Conservation (phyloP, 352 stramenopile genomes). For the Saprolegnia diclina region DNA sequence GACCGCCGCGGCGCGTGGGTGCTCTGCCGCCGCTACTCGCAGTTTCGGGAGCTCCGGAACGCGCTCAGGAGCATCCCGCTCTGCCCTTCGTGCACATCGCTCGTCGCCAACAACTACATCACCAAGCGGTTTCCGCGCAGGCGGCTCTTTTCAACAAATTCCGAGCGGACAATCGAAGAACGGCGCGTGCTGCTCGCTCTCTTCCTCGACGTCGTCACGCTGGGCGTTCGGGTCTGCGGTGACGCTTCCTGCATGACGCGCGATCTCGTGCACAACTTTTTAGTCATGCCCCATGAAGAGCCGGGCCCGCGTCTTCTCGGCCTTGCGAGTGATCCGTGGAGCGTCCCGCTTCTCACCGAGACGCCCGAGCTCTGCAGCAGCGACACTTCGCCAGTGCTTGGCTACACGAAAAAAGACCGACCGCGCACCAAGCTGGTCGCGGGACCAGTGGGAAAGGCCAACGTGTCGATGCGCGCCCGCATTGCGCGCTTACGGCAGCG, state of each 20-base stretch:
- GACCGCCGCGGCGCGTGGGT: constrained; percentile 1
- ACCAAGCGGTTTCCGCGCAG: not conserved
- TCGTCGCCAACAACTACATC: not conserved
- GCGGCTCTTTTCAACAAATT: not conserved
- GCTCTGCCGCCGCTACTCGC: constrained; percentile 1
- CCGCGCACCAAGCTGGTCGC: not conserved
- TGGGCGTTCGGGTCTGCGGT: not conserved
- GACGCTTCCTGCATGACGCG: not conserved
- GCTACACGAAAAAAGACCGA: not conserved
- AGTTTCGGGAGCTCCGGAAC: not conserved
- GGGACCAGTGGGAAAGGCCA: too few relatives aligned
- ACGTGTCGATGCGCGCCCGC: not conserved
- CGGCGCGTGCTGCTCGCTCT: not conserved
- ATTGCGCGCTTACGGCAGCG: not conserved
- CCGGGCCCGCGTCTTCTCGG: not conserved
- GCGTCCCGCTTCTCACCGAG: too few relatives aligned
- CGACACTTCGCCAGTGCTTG: not conserved
- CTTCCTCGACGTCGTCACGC: not conserved
- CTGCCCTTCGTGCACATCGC: not conserved
- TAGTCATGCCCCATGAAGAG: constrained; percentile 1
- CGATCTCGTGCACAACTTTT: not conserved
- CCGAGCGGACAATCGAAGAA: not conserved
- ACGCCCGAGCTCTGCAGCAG: too few relatives aligned
- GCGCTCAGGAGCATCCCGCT: not conserved
- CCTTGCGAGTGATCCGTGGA: too few relatives aligned